phyloP scores from a whole-genome alignment of 2,329 filamentous ascomycete genomes.

The Phialophora verrucosa region DNA sequence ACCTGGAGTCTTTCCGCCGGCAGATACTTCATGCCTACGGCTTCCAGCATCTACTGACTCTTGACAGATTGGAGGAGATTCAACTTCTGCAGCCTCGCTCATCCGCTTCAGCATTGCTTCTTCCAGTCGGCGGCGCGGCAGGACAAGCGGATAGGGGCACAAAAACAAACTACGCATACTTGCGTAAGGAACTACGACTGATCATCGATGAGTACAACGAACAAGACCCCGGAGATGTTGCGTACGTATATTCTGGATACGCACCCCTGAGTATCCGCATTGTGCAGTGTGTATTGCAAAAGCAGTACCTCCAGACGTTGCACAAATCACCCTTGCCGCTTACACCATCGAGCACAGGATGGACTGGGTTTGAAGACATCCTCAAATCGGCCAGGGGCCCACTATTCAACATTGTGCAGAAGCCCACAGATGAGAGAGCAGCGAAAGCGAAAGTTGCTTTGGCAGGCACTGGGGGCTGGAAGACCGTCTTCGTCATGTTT shows the following conservation, averaged over 20 bases:
- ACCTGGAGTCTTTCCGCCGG: constrained; percentile 87
- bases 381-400: constrained; percentile 85
- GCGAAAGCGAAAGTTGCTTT: constrained; percentile 83
- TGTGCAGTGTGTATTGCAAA: constrained; percentile 91
- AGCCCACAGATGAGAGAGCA: constrained; percentile 83
- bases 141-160: constrained; percentile 55
- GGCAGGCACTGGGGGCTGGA: constrained; percentile 74
- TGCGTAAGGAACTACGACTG: constrained; percentile 83
- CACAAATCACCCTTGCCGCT: constrained; percentile 67
- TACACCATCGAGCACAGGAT: constrained; percentile 72
- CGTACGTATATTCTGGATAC: constrained; percentile 98
- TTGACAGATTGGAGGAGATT: constrained; percentile 86
- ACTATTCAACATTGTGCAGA: constrained; percentile 91
- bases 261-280: constrained; percentile 89
- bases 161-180: constrained; percentile 87
- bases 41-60: constrained; percentile 89
- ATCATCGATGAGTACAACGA: constrained; percentile 98
- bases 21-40: constrained; percentile 91
- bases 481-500: constrained; percentile 95
- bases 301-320: constrained; percentile 76
- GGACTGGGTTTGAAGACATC: constrained; percentile 91
- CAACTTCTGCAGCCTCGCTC: constrained; percentile 80
- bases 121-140: constrained; percentile 71
- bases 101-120: constrained; percentile 78
- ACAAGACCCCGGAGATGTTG: constrained; percentile 88